These are phyloP conservation scores for Aristolochia californica DNA, from an alignment of 164 flowering plant genomes.

Conservation along the genomic window DNA sequence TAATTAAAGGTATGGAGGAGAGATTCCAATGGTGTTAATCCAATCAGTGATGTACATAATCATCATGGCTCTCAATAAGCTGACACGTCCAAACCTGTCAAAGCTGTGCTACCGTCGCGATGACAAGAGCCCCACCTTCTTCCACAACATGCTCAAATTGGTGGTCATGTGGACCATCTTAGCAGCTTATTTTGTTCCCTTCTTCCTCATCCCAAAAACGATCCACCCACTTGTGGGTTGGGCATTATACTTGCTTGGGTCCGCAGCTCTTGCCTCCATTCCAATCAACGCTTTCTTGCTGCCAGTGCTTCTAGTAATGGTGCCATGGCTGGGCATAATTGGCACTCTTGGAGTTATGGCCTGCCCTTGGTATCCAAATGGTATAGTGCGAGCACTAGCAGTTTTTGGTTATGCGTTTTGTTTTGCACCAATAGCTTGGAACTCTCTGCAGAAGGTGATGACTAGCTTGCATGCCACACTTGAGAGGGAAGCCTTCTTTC, in stretches of 20 bases:
- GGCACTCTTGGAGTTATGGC: constrained; percentile 82
- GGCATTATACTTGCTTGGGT: constrained; percentile 67
- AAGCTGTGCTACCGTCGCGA: constrained; percentile 63
- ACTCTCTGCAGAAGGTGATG: constrained; percentile 38
- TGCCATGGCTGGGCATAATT: constrained; percentile 50
- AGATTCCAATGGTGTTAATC: constrained; percentile 46
- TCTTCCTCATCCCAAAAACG: constrained; percentile 67
- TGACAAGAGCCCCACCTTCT: constrained; percentile 40
- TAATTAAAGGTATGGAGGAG: constrained; percentile 53
- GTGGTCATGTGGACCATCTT: constrained; percentile 58
- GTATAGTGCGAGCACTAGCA: constrained; percentile 56
- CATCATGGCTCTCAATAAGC: constrained; percentile 43
- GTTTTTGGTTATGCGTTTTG: constrained; percentile 77
- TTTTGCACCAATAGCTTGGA: constrained; percentile 56
- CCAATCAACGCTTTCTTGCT: constrained; percentile 48
- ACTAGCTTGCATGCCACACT: constrained; percentile 44
- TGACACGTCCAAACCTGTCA: constrained; percentile 59
- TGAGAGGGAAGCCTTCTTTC: constrained; percentile 61
- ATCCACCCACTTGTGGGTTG: constrained; percentile 84
- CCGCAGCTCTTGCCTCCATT: constrained; percentile 44
- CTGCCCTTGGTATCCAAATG: constrained; percentile 71
- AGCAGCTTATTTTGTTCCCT: constrained; percentile 57
- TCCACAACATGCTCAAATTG: constrained; percentile 44
- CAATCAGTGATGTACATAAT: constrained; percentile 48
- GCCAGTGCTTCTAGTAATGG: constrained; percentile 51